Conservation (phyloP, 371 early-diverging fungal species). For the Lichtheimia hyalospora region DNA sequence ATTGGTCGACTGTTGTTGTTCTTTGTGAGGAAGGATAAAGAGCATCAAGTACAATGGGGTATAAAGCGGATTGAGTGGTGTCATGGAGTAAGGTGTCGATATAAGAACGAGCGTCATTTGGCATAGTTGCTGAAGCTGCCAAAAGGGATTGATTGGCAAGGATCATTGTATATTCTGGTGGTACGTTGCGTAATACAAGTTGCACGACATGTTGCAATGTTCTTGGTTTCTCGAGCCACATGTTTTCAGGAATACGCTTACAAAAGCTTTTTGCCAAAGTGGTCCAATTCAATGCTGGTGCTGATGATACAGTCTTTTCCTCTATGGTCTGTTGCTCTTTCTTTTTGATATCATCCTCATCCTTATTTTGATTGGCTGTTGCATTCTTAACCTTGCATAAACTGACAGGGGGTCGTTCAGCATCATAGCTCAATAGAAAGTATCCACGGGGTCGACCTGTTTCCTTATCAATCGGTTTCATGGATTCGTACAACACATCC, state of each 20-base stretch:
- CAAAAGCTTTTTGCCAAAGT: conserved; percentile 49
- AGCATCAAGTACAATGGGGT: conserved; percentile 42
- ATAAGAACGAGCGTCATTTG: conserved; percentile 34
- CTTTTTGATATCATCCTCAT: background rate
- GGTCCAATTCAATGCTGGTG: conserved; percentile 43
- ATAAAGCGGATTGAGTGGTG: conserved; percentile 42
- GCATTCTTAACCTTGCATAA: conserved; percentile 28
- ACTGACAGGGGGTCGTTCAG: conserved; percentile 41
- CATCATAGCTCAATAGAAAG: conserved; percentile 69
- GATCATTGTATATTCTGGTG: conserved; percentile 43
- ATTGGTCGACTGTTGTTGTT: conserved; percentile 13
- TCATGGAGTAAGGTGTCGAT: conserved; percentile 40
- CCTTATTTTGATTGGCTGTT: background rate
- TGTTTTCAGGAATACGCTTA: conserved; percentile 49
- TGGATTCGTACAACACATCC: conserved; percentile 72
- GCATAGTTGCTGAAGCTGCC: conserved; percentile 15
- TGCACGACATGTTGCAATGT: conserved; percentile 44
- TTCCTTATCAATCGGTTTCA: conserved; percentile 79
- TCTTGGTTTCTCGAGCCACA: conserved; percentile 51
- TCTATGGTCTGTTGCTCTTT: background rate
- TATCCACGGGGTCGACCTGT: conserved; percentile 86
- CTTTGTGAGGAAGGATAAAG: conserved; percentile 30
- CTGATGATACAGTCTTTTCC: background rate
- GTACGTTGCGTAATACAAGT: conserved; percentile 48
- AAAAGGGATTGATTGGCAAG: conserved; percentile 40